Percentiles rank a stretch among this genome's conserved stretches.
Conservation (phyloP, 306 rosid genomes). For the Abrus pulchellus region DNA sequence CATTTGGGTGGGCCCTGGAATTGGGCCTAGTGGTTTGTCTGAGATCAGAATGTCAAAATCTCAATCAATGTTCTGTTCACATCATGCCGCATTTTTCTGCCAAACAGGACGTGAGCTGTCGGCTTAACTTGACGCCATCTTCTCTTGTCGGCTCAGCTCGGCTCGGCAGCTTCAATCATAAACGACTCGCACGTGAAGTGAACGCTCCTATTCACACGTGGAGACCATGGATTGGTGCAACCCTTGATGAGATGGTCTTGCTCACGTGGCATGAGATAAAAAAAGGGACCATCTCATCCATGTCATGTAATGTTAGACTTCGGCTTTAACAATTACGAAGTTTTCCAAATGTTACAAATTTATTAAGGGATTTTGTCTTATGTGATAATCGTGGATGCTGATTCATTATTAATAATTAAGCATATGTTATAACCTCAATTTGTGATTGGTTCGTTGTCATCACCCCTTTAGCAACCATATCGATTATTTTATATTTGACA, state of each 20-base stretch:
- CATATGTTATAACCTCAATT: slow-evolving; percentile 8
- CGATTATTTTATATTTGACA: slow-evolving; percentile 21
- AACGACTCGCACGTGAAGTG: slow-evolving; percentile 67
- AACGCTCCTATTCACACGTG: slow-evolving; percentile 46
- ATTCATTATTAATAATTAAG: not conserved
- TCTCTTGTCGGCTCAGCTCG: slow-evolving; percentile 9
- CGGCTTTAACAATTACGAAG: not conserved
- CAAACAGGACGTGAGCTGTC: slow-evolving; percentile 38
- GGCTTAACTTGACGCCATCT: slow-evolving; percentile 26
- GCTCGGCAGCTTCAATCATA: slow-evolving; percentile 38
- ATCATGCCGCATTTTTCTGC: slow-evolving; percentile 43
- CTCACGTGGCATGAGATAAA: slow-evolving; percentile 42
- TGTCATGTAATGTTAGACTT: not conserved
- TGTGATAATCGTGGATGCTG: slow-evolving; percentile 22
- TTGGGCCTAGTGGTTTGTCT: slow-evolving; percentile 50
- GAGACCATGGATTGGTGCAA: slow-evolving; percentile 42
- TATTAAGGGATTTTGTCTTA: slow-evolving; percentile 2
- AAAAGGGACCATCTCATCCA: slow-evolving; percentile 54
- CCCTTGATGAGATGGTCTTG: slow-evolving; percentile 23
- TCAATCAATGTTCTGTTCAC: slow-evolving; percentile 48
- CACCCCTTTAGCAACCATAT: slow-evolving; percentile 12
- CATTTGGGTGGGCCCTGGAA: slow-evolving; percentile 41
- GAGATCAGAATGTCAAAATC: slow-evolving; percentile 58
- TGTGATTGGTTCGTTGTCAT: slow-evolving; percentile 20
- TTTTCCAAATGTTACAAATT: slow-evolving; percentile 7